Conservation (phyloP, 805 yeast species). For the Kodamaea kakaduensis region DNA sequence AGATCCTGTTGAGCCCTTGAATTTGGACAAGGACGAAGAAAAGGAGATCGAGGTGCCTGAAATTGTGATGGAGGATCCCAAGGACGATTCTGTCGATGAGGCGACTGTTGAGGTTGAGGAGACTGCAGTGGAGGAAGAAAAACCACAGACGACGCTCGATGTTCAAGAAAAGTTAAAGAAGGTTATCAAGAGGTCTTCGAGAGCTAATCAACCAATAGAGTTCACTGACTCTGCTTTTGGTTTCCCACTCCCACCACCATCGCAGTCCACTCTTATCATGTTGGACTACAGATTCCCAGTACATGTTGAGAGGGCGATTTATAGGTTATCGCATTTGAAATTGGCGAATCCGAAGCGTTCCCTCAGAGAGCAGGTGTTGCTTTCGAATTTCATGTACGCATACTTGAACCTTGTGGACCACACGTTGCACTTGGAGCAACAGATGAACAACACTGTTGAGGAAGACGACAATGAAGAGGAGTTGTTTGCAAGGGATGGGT, state of each 20-base stretch:
- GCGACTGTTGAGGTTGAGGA: constrained; percentile 10
- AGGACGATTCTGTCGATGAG: constrained; percentile 10
- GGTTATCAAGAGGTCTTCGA: constrained; percentile 38
- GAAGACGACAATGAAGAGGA: constrained; percentile 11
- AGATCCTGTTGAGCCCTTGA: constrained; percentile 7
- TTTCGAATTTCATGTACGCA: constrained; percentile 97
- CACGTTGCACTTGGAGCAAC: constrained; percentile 70
- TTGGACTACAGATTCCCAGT: constrained; percentile 84
- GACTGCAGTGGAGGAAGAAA: constrained; percentile 11
- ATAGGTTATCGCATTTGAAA: constrained; percentile 86
- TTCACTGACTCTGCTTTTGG: constrained; percentile 80
- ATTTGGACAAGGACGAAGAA: constrained; percentile 7
- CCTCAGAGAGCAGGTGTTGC: constrained; percentile 82
- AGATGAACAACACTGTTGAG: constrained; percentile 25
- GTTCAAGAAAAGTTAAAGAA: constrained; percentile 42
- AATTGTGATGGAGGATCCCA: constrained; percentile 9
- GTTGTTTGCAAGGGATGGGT: constrained; percentile 10
- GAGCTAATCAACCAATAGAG: constrained; percentile 44
- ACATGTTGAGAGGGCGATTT: constrained; percentile 94
- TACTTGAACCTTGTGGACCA: constrained; percentile 93
- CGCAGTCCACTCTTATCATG: constrained; percentile 74
- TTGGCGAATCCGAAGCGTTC: constrained; percentile 92
- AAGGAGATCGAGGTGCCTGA: constrained; percentile 5
- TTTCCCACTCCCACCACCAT: constrained; percentile 78
- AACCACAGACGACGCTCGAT: constrained; percentile 34